Conservation (phyloP, 1,284 basidiomycete species). For the Cutaneotrichosporon arboriforme region DNA sequence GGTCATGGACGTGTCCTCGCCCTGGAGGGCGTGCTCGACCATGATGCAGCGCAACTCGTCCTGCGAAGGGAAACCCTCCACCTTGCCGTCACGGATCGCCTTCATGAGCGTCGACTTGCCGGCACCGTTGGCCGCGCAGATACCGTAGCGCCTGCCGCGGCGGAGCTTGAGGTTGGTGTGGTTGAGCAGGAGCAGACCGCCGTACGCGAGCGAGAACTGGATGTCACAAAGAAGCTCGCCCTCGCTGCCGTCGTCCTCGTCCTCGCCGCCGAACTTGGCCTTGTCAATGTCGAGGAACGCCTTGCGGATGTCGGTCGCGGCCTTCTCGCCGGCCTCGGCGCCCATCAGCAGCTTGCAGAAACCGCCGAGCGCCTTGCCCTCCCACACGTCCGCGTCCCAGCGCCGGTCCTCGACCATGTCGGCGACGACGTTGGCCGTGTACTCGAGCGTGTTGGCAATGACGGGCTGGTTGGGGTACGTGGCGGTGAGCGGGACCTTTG, state of each 20-base stretch:
- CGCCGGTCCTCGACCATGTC: constrained; percentile 67
- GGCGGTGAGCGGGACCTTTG: constrained; percentile 46
- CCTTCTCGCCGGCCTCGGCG: constrained; percentile 46
- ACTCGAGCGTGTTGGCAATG: constrained; percentile 55
- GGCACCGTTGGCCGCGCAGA: constrained; percentile 90
- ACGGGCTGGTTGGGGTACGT: constrained; percentile 44
- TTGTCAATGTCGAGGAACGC: constrained; percentile 75
- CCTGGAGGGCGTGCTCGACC: constrained; percentile 94
- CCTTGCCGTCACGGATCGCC: constrained; percentile 89
- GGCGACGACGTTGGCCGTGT: constrained; percentile 66
- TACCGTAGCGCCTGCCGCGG: constrained; percentile 88
- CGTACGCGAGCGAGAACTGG: constrained; percentile 94
- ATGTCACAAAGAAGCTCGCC: constrained; percentile 76
- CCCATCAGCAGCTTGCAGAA: constrained; percentile 57
- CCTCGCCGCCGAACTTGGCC: constrained; percentile 58
- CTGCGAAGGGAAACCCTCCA: constrained; percentile 91
- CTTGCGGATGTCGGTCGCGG: constrained; percentile 61
- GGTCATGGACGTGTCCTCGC: constrained; percentile 73
- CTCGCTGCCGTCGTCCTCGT: constrained; percentile 94
- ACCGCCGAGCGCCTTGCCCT: constrained; percentile 59
- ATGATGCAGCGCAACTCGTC: constrained; percentile 81
- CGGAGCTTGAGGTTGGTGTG: constrained; percentile 88
- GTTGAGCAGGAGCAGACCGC: constrained; percentile 88
- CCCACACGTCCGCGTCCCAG: constrained; percentile 67
- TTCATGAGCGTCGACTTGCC: constrained; percentile 97